A percentile compares a stretch with the other conserved stretches of the same genome.
phyloP scores from a whole-genome alignment of 2,329 filamentous ascomycete species.

The Arthrinium phaeospermum region DNA sequence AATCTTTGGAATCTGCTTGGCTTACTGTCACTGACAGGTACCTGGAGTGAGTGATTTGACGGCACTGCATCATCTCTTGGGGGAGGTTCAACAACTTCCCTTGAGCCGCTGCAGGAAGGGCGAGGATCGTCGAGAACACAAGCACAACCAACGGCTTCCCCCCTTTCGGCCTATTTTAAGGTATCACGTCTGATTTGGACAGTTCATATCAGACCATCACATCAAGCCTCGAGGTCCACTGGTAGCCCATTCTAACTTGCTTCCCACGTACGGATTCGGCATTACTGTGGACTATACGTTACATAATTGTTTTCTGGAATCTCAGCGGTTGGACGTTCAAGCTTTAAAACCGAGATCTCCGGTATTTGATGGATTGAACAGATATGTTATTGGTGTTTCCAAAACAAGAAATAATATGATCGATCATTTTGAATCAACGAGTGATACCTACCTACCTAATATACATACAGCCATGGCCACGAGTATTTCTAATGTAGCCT shows the following conservation, averaged over 20 bases:
- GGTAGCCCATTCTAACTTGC: conserved; percentile 4
- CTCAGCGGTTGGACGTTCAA: background rate
- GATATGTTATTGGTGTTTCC: background rate
- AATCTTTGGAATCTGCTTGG: conserved; percentile 7
- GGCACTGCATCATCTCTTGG: background rate
- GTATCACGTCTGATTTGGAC: background rate
- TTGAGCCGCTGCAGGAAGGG: background rate
- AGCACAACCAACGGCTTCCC: background rate
- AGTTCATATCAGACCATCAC: conserved; percentile 13
- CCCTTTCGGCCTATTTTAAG: background rate
- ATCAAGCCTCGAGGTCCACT: conserved; percentile 5
- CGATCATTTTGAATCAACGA: background rate
- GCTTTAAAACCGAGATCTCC: conserved; percentile 8
- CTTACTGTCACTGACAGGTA: background rate
- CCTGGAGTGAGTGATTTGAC: background rate
- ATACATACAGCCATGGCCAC: background rate
- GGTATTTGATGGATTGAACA: background rate
- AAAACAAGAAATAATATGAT: background rate
- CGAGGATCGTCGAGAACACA: background rate
- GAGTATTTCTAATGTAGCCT: background rate
- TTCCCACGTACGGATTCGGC: conserved; percentile 5
- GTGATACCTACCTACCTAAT: too few relatives aligned
- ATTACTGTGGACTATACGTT: background rate
- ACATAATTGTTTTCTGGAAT: conserved; percentile 9
- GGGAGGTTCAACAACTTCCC: background rate